Evolutionary conservation across 2,329 filamentous ascomycete genomes (phyloP).

Genomic region (Paradendryphiella salina): DNA sequence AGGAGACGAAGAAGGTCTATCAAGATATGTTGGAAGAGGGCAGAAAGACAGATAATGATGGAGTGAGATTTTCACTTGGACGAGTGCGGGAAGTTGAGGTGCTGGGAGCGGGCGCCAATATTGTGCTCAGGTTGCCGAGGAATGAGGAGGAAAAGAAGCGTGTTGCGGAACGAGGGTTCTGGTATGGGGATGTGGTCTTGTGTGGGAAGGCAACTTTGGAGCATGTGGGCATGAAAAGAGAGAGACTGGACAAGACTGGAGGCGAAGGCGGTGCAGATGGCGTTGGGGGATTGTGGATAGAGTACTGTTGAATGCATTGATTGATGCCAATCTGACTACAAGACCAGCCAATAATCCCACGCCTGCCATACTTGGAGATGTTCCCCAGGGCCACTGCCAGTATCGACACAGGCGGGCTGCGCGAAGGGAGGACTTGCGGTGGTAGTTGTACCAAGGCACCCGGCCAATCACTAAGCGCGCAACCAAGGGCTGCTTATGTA

Average conservation of each 20-base stretch:
- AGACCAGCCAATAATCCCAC: too few relatives aligned
- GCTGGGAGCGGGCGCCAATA: slow-evolving; percentile 18
- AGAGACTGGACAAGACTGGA: slow-evolving; percentile 16
- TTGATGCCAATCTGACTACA: background rate
- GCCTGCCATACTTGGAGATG: too few relatives aligned
- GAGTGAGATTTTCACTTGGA: slow-evolving; percentile 17
- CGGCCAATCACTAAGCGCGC: background rate
- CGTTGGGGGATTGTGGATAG: slow-evolving; percentile 33
- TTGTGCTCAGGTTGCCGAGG: slow-evolving; percentile 28
- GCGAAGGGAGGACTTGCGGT: too few relatives aligned
- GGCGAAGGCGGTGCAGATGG: slow-evolving; percentile 9
- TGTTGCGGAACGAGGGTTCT: slow-evolving; percentile 23
- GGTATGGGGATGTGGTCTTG: slow-evolving; percentile 37
- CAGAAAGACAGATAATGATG: background rate
- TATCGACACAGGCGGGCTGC: too few relatives aligned
- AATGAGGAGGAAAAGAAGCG: slow-evolving; percentile 22
- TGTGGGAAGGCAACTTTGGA: slow-evolving; percentile 13
- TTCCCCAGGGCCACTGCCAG: too few relatives aligned
- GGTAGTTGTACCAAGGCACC: background rate
- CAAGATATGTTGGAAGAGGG: slow-evolving; percentile 19
- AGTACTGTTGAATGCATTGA: slow-evolving; percentile 19
- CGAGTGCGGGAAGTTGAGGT: slow-evolving; percentile 23
- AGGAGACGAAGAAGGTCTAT: slow-evolving; percentile 20
- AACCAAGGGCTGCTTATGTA: background rate
- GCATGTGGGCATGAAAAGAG: slow-evolving; percentile 11